phyloP scores from a whole-genome alignment of 768 basidiomycete genomes.

The Hortiboletus campestris region DNA sequence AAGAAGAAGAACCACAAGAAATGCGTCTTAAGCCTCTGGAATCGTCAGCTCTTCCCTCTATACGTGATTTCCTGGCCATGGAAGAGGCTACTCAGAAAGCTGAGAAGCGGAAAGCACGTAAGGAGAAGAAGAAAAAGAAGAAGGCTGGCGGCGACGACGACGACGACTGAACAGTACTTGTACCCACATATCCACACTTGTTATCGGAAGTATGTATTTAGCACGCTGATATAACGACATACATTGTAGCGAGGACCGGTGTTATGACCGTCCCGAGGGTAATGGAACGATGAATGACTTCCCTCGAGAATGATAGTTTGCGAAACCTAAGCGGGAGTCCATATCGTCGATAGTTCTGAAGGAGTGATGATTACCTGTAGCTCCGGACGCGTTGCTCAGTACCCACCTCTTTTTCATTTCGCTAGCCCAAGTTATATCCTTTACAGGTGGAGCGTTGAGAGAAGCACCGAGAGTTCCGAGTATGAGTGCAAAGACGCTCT shows the following conservation, averaged over 20 bases:
- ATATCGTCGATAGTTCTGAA: constrained; percentile 71
- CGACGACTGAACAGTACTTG: constrained; percentile 28
- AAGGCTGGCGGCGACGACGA: constrained; percentile 27
- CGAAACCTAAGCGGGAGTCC: constrained; percentile 66
- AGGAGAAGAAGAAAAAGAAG: constrained; percentile 67
- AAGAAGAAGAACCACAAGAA: constrained; percentile 39
- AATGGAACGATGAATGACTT: constrained; percentile 27
- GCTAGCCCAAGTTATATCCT: constrained; percentile 85
- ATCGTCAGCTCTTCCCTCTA: constrained; percentile 80
- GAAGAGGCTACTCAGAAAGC: constrained; percentile 64
- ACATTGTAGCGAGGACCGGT: not conserved
- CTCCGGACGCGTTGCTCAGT: not conserved
- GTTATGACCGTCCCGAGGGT: constrained; percentile 3
- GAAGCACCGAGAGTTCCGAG: constrained; percentile 72
- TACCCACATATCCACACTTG: not conserved
- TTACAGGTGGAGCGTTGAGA: constrained; percentile 63
- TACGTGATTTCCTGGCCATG: constrained; percentile 77
- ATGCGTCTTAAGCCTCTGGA: constrained; percentile 69
- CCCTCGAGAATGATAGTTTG: constrained; percentile 61
- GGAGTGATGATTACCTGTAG: not conserved
- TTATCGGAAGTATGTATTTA: constrained; percentile 3
- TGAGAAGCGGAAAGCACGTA: constrained; percentile 69
- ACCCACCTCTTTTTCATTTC: constrained; percentile 82
- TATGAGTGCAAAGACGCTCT: constrained; percentile 62
- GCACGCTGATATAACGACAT: not conserved